Evolutionary conservation across 257 asterid species (phyloP).

Genomic region (Lycium ferocissimum): DNA sequence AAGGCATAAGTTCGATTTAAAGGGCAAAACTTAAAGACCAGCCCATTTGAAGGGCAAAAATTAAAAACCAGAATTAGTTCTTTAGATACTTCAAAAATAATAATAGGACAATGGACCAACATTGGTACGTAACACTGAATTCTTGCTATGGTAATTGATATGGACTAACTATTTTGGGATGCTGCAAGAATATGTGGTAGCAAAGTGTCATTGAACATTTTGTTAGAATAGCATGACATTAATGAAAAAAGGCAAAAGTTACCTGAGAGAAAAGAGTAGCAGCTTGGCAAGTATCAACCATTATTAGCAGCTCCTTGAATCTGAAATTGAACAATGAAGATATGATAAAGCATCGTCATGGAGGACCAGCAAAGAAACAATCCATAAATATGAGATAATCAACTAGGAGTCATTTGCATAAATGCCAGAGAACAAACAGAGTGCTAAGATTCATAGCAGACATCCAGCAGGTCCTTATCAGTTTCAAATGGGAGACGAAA

Average conservation of each 20-base stretch:
- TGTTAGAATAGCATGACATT: not conserved
- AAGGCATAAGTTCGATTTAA: too few relatives aligned
- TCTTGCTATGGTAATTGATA: conserved; percentile 9
- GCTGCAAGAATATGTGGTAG: not conserved
- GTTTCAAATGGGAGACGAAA: conserved; percentile 1
- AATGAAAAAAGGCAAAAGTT: conserved; percentile 29
- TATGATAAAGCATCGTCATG: conserved; percentile 24
- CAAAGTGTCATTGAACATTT: not conserved
- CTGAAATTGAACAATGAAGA: conserved; percentile 51
- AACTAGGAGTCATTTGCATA: not conserved
- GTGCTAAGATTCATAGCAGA: too few relatives aligned
- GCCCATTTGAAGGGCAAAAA: too few relatives aligned
- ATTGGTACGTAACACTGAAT: not conserved
- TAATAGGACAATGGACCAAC: not conserved
- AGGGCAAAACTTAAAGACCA: too few relatives aligned
- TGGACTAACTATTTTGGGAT: not conserved
- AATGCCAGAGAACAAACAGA: conserved; percentile 7
- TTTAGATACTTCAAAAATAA: not conserved
- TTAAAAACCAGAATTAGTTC: too few relatives aligned
- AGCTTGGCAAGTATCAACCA: conserved; percentile 99
- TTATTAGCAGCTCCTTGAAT: conserved; percentile 95
- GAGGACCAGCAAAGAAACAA: conserved; percentile 25
- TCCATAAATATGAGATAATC: conserved; percentile 16
- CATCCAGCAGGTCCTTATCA: conserved; percentile 2
- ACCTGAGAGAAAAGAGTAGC: conserved; percentile 98